Conservation (phyloP, 129 eudicot species). For the Heracleum sosnowskyi region DNA sequence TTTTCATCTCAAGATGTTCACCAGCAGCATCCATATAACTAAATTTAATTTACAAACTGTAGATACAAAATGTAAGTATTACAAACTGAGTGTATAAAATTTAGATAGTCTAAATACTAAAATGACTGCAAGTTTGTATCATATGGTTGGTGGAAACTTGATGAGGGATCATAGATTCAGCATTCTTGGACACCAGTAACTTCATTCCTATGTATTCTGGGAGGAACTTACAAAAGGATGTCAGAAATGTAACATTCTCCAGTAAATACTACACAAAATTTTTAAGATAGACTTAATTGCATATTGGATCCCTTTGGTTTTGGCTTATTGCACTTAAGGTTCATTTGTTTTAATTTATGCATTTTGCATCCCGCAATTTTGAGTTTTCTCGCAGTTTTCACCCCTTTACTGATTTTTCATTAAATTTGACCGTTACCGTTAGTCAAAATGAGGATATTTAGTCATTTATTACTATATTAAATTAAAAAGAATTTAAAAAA, state of each 20-base stretch:
- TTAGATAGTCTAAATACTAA: not conserved
- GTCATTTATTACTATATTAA: too few relatives aligned
- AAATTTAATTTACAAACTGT: not conserved
- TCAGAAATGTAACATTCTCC: not conserved
- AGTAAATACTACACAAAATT: not conserved
- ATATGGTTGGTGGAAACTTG: not conserved
- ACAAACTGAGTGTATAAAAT: not conserved
- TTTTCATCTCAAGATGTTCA: not conserved
- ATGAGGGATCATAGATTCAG: too few relatives aligned
- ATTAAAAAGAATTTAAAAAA: too few relatives aligned
- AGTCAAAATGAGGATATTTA: too few relatives aligned
- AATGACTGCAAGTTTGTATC: not conserved
- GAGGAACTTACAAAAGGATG: not conserved
- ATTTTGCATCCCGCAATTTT: too few relatives aligned
- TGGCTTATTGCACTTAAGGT: too few relatives aligned
- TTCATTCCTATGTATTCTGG: not conserved
- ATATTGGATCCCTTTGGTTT: too few relatives aligned
- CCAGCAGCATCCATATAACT: not conserved
- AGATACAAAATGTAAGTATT: not conserved
- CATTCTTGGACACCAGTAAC: not conserved
- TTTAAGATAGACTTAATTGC: too few relatives aligned
- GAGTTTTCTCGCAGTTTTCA: too few relatives aligned
- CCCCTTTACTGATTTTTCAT: too few relatives aligned
- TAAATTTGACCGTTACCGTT: too few relatives aligned
- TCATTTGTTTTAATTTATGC: too few relatives aligned